Evolutionary conservation across 768 basidiomycete genomes (phyloP), one percentile per base, ranked within the genome.

Genomic region (Russula dissimulans): DNA sequence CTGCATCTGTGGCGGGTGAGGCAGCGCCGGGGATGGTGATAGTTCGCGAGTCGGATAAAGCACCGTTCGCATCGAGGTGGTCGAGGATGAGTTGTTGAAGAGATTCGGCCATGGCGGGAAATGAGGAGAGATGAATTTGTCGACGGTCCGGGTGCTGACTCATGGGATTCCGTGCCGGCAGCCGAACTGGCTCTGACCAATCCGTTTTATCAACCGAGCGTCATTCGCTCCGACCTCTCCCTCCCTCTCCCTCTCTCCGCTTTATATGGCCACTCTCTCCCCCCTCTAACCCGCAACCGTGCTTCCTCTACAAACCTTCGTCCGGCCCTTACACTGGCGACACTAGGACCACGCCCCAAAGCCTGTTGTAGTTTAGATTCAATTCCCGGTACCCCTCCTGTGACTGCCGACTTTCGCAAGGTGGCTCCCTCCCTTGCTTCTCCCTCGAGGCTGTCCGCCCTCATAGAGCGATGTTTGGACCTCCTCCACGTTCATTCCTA

Each of bases 61-160:
- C 70, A 0, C 74, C 75, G 17, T 79, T 66, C 5, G 74, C 68
- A 62, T 88, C 80, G 54, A 97, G 80, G 31, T 81, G 80, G 64
- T 89, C 81, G 47, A 97, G 81, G 60, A 95, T 71, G 55, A 88
- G 80, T 67, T 91, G 81, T 70, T 95, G 93, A 46, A 95, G 77
- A 12, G 76, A 71, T 70, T 94, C 91, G 54, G 91, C 79, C 86
- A 90, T 90, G 64, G 61, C 67, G 51, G 43, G 15, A 7, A 29
- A 38, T 11, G 36, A 38, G 36, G 36, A 12, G 11, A 7, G 8
- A 11, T 38, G 39, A 12, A 12, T 41, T 41, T 41, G 39, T 15
- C 39, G 22, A 26, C 22, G 22, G 22, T 26, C 39, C 39, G 14
- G 2, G 29, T n/a, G 32, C 32, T 51, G 50, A 54, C 17, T n/a